Base-by-base conservation (phyloP, 441 rosid genomes). In the Sinapis alba region DNA sequence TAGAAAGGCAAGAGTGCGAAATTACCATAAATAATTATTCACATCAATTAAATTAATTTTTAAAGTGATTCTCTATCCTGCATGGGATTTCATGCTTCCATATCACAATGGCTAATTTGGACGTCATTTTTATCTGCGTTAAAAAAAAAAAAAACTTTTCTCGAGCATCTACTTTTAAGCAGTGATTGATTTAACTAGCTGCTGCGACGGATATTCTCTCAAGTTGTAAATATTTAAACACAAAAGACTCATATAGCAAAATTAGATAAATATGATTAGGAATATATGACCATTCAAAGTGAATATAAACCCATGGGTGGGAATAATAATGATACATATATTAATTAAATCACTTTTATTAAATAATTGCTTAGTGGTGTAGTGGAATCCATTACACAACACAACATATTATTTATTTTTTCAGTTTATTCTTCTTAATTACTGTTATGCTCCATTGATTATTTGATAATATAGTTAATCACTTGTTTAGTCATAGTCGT, bases 301-400 rank as follows among this genome's bases (percentile, higher is more conserved):
- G 28, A 74, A 19, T 68, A 26, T 63, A 67, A 68, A 72, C 71
- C 79, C 77, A 76, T 79, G 85, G 79, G 83, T 73, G 78, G 68
- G 83, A 80, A 83, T 79, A 68, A 38, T 36, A 75, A 71, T 67
- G 69, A 76, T 64, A 28, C 20, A 64, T 64, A 41, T 24, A 21
- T 57, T 63, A 41, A 5, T 69, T 70, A 10, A 53, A 20, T 71
- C 53, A 23, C 63, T 67, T 38, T 50, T 13, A 57, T 45, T n/a
- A 5, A 27, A 68, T 60, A 68, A 74, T 43, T 78, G 82, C 57
- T 64, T 74, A 62, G 81, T 75, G 84, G 83, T 72, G 80, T 78
- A 74, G 81, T 79, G 88, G 87, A 88, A 82, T 86, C 87, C 86
- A 81, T 69, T 80, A 79, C 86, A 79, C 68, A 61, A 79, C 86